These are phyloP conservation scores for Pichia cephalocereana DNA, from an alignment of 805 yeast genomes.

Conservation along the genomic window DNA sequence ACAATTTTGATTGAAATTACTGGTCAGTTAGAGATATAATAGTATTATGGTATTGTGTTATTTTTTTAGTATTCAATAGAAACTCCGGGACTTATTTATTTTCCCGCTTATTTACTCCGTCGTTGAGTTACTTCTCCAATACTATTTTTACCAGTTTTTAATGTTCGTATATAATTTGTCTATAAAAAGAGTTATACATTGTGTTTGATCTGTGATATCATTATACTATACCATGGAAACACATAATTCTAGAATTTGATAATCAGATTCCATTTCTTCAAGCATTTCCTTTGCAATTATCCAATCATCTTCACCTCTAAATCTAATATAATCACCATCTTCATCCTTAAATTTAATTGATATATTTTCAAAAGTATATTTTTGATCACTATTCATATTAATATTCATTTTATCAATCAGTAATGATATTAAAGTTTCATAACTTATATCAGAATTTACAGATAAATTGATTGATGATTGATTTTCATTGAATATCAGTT, in stretches of 20 bases:
- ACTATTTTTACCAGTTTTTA: too few relatives aligned
- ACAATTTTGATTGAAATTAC: too few relatives aligned
- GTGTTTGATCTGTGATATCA: too few relatives aligned
- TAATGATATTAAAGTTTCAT: conserved; percentile 29
- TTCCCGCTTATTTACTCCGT: too few relatives aligned
- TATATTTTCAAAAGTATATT: conserved; percentile 12
- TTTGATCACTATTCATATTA: conserved; percentile 42
- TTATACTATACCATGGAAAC: background rate
- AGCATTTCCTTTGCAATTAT: conserved; percentile 68
- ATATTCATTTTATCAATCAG: conserved; percentile 43
- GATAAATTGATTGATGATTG: conserved; percentile 54
- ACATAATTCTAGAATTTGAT: conserved; percentile 14
- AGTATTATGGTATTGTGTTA: too few relatives aligned
- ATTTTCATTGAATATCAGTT: conserved; percentile 29
- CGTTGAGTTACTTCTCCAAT: too few relatives aligned
- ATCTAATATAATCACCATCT: conserved; percentile 86
- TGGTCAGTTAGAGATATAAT: too few relatives aligned
- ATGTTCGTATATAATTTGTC: too few relatives aligned
- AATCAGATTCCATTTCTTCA: conserved; percentile 40
- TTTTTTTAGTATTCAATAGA: too few relatives aligned
- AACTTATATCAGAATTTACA: conserved; percentile 33
- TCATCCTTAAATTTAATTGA: conserved; percentile 68
- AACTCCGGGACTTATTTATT: too few relatives aligned
- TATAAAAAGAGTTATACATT: too few relatives aligned
- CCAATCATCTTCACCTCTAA: conserved; percentile 86